Evolutionary conservation across 2,329 filamentous ascomycete genomes (phyloP).

Genomic region (Phaeosphaeria sp.): DNA sequence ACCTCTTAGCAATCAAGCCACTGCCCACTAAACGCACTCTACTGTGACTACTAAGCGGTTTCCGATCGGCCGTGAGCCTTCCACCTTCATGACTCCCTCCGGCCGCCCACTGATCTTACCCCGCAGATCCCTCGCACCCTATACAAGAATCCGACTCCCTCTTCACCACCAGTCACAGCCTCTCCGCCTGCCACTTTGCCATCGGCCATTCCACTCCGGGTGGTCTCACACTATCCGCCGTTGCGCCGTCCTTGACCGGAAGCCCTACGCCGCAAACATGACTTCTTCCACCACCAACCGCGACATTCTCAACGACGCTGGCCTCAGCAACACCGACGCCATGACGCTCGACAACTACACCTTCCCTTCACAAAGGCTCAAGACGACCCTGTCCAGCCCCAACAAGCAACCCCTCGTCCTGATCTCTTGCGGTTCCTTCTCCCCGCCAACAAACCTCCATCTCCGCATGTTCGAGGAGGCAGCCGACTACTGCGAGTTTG

Average conservation of each 20-base stretch:
- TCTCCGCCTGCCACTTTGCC: constrained; percentile 4
- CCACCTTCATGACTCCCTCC: constrained; percentile 16
- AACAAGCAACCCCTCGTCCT: constrained; percentile 69
- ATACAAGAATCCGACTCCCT: constrained; percentile 7
- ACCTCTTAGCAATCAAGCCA: constrained; percentile 10
- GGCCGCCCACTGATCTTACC: constrained; percentile 23
- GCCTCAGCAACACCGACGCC: constrained; percentile 31
- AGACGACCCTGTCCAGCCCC: constrained; percentile 61
- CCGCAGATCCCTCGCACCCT: constrained; percentile 12
- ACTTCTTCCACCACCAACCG: constrained; percentile 21
- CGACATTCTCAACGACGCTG: constrained; percentile 29
- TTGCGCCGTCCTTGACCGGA: constrained; percentile 1
- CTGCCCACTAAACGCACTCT: neutral
- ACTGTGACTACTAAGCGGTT: constrained; percentile 6
- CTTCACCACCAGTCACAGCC: constrained; percentile 3
- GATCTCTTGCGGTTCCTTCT: constrained; percentile 74
- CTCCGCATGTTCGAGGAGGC: constrained; percentile 90
- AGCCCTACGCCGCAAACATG: constrained; percentile 26
- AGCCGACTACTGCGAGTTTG: constrained; percentile 75
- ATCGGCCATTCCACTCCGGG: constrained; percentile 5
- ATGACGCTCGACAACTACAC: constrained; percentile 59
- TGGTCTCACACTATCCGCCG: constrained; percentile 13
- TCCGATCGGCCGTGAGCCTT: constrained; percentile 21
- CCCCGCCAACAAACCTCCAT: constrained; percentile 77
- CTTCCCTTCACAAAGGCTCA: constrained; percentile 68